A percentile compares a stretch with the other conserved stretches of the same genome.
phyloP scores from a whole-genome alignment of 2,329 filamentous ascomycete species.

The Ophiostoma perfectum region DNA sequence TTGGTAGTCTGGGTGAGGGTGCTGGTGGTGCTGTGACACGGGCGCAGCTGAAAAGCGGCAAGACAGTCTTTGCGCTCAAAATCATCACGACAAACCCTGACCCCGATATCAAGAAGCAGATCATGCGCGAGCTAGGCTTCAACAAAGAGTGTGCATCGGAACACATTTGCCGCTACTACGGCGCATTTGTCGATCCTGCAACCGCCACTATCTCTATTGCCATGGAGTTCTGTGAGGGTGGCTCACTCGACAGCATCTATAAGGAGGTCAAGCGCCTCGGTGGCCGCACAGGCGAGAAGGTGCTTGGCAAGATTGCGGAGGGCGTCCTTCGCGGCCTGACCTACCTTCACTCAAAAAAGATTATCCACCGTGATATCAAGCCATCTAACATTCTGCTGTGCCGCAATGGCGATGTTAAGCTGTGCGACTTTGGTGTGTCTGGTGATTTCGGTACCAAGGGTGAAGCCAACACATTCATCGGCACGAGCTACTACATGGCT shows the following conservation, averaged over 20 bases:
- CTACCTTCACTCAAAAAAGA: conserved; percentile 91
- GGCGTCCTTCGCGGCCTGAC: conserved; percentile 89
- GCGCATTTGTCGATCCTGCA: conserved; percentile 92
- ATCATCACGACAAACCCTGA: conserved; percentile 98
- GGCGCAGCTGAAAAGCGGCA: conserved; percentile 82
- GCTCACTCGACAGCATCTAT: conserved; percentile 93
- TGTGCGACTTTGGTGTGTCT: conserved; percentile 96
- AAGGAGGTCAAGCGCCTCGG: conserved; percentile 94
- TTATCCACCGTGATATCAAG: conserved; percentile 98
- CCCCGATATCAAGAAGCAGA: conserved; percentile 97
- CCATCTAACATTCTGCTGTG: conserved; percentile 94
- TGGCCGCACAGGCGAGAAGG: conserved; percentile 92
- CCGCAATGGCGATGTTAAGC: conserved; percentile 86
- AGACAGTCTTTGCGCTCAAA: conserved; percentile 94
- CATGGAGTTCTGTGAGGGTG: conserved; percentile 98
- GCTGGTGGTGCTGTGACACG: conserved; percentile 92
- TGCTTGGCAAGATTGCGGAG: conserved; percentile 92
- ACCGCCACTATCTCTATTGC: conserved; percentile 96
- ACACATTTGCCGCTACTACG: conserved; percentile 96
- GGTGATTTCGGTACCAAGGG: conserved; percentile 98
- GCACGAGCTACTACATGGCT: conserved; percentile 98
- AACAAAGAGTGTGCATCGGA: conserved; percentile 96
- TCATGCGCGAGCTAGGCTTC: conserved; percentile 90
- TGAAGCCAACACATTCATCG: conserved; percentile 97
- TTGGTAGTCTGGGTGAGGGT: conserved; percentile 87